These are phyloP conservation scores for Malus hybrid DNA, from an alignment of 331 rosid species.

Conservation along the genomic window DNA sequence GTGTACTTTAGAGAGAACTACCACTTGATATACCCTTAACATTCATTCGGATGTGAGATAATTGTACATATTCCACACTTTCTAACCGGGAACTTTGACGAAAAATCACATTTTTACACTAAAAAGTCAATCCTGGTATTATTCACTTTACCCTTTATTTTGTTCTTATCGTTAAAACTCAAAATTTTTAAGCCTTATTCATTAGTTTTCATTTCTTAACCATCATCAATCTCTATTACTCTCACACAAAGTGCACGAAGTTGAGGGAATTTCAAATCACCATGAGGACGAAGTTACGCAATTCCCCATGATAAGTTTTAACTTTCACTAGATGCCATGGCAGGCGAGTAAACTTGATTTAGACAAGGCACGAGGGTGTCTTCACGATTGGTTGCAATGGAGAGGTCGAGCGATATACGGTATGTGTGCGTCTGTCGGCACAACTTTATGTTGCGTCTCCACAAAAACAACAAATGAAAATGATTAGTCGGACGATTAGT, in stretches of 20 bases:
- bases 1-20: too few relatives aligned
- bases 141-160: too few relatives aligned
- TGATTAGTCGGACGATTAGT: not conserved
- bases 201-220: not conserved
- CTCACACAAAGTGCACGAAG: not conserved
- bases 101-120: too few relatives aligned
- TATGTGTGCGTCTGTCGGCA: not conserved
- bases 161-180: too few relatives aligned
- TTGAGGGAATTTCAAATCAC: not conserved
- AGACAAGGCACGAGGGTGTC: conserved; percentile 6
- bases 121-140: too few relatives aligned
- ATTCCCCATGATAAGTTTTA: not conserved
- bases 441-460: not conserved
- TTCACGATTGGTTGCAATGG: conserved; percentile 6
- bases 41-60: not conserved
- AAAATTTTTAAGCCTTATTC: too few relatives aligned
- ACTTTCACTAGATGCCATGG: not conserved
- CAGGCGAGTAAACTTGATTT: not conserved
- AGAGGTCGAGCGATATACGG: not conserved
- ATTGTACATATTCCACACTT: not conserved
- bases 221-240: not conserved
- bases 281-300: not conserved
- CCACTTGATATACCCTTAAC: too few relatives aligned
- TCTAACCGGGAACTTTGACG: too few relatives aligned
- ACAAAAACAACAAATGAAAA: not conserved